Evolutionary conservation across 148 eudicot genomes (phyloP).

Genomic region (Fagopyrum tataricum): DNA sequence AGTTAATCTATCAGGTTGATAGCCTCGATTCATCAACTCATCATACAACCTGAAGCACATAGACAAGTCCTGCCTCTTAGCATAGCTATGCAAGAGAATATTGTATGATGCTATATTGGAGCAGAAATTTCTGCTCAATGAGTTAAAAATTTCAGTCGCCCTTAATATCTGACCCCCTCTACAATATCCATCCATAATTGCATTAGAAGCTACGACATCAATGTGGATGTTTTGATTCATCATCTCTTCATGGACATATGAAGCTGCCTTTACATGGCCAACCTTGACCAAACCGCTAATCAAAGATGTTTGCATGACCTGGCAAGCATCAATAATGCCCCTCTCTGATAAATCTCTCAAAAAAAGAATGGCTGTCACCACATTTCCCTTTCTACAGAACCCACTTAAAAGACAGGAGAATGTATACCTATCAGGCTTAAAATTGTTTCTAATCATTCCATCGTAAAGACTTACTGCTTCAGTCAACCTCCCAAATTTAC

Average conservation of each 20-base stretch:
- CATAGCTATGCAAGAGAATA: conserved; percentile 71
- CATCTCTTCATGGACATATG: conserved; percentile 53
- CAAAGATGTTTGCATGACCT: conserved; percentile 46
- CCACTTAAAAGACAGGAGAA: conserved; percentile 51
- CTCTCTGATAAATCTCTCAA: conserved; percentile 31
- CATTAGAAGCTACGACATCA: conserved; percentile 55
- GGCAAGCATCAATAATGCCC: conserved; percentile 35
- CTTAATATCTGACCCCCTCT: conserved; percentile 46
- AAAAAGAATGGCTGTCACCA: conserved; percentile 53
- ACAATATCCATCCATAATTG: conserved; percentile 66
- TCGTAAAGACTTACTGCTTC: conserved; percentile 43
- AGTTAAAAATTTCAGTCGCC: conserved; percentile 33
- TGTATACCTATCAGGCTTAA: conserved; percentile 57
- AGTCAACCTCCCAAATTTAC: conserved; percentile 44
- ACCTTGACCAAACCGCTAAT: conserved; percentile 57
- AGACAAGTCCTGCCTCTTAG: conserved; percentile 42
- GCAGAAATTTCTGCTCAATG: conserved; percentile 25
- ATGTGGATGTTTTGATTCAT: conserved; percentile 28
- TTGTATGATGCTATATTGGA: conserved; percentile 73
- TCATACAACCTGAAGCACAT: conserved; percentile 46
- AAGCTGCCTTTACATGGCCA: conserved; percentile 43
- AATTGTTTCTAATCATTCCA: conserved; percentile 52
- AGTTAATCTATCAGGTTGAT: conserved; percentile 60
- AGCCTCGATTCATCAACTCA: conserved; percentile 34
- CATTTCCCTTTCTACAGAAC: conserved; percentile 53